Base-by-base conservation (phyloP, 1,284 basidiomycete species). In the Apiotrichum sp. region DNA sequence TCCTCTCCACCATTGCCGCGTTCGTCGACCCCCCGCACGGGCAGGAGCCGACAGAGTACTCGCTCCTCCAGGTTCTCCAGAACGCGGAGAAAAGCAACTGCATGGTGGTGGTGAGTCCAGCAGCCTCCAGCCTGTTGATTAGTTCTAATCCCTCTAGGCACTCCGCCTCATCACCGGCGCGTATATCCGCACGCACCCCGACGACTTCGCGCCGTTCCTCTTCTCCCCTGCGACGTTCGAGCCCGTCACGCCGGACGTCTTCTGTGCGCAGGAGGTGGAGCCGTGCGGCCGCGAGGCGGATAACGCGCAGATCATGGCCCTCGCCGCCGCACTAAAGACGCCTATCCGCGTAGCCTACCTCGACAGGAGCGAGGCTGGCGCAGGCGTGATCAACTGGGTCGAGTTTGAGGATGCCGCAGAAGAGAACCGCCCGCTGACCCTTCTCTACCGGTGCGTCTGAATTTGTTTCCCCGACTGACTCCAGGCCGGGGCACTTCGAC, bases 231-330 rank as follows among this genome's bases (percentile, higher is more conserved):
- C 87, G 42, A 82, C 83, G 0, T 83, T 82, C 40, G 81, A 84
- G 47, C 79, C 73, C 3, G 80, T 88, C 66, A 76, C 78, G 2
- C 77, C 84, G 5, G 78, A 80, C 6, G 80, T 82, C 9, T 93
- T 92, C 73, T 91, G 88, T 69, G 80, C 84, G 63, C 78, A 80
- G 47, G 84, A 86, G 61, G 89, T 93, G 33, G 88, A 93, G 62
- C 84, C 87, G 1, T 80, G 84, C 47, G 86, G 88, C 13, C 86
- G 85, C 68, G 89, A 93, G 78, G 89, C 89, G 84, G 91, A 93
- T 64, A 86, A 93, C 64, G 84, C 88, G 29, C 87, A 91, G 67
- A 87, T 93, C 62, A 83, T 83, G 55, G 90, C 90, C 0, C 79
- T 95, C 6, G 82, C 85, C 11, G 79, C 83, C 46, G 86, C 85